A percentile compares a stretch with the other conserved stretches of the same genome.
These are phyloP conservation scores for Cucumis sativus DNA, from an alignment of 306 rosid genomes.

Conservation along the genomic window DNA sequence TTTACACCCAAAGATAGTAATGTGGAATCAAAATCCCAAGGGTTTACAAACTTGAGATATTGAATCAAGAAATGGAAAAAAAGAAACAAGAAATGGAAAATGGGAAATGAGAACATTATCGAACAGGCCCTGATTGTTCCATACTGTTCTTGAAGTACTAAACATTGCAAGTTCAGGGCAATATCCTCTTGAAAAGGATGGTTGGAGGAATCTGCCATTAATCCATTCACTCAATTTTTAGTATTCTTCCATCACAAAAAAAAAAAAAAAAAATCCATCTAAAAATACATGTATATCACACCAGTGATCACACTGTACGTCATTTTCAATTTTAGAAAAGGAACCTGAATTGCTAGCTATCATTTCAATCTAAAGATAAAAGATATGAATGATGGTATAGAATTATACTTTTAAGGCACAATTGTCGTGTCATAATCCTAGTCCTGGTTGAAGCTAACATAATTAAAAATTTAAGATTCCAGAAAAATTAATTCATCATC, in stretches of 20 bases:
- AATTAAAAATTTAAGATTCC: background rate
- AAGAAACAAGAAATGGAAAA: too few species aligned
- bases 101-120: too few species aligned
- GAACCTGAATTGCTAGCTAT: background rate
- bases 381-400: background rate
- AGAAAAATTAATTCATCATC: background rate
- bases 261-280: too few species aligned
- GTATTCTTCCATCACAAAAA: background rate
- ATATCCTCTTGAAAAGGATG: background rate
- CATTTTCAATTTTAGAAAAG: background rate
- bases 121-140: background rate
- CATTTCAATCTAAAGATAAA: background rate
- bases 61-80: too few species aligned
- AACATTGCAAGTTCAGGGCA: background rate
- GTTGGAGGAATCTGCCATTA: background rate
- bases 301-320: background rate
- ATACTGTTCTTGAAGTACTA: background rate
- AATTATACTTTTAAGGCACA: background rate
- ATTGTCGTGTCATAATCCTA: background rate
- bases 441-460: background rate
- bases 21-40: background rate
- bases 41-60: background rate
- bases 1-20: background rate
- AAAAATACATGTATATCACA: background rate
- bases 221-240: background rate